A percentile compares a stretch with the other conserved stretches of the same genome.
These are phyloP conservation scores for Incumbomyces lentus DNA, from an alignment of 2,329 filamentous ascomycete species.

Conservation along the genomic window DNA sequence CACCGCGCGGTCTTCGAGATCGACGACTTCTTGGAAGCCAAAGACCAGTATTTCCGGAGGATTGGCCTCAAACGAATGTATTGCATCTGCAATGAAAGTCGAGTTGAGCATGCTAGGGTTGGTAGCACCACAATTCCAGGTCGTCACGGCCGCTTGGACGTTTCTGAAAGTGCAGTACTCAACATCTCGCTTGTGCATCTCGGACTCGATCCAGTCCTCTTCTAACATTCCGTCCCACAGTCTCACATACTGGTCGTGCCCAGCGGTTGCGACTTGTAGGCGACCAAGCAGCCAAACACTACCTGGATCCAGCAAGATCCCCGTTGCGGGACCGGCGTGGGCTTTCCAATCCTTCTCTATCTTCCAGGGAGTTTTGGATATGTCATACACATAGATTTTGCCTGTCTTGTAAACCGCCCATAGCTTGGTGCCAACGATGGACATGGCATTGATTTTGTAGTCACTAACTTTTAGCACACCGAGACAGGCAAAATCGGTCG, in stretches of 20 bases:
- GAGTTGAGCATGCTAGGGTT: slow-evolving; percentile 73
- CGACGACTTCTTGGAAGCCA: slow-evolving; percentile 96
- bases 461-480: slow-evolving; percentile 74
- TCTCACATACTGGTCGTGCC: slow-evolving; percentile 72
- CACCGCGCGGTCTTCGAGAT: slow-evolving; percentile 92
- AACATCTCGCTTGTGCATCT: slow-evolving; percentile 74
- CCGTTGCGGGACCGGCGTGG: slow-evolving; percentile 71
- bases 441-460: slow-evolving; percentile 87
- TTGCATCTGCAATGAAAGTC: slow-evolving; percentile 68
- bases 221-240: slow-evolving; percentile 88
- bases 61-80: slow-evolving; percentile 58
- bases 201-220: slow-evolving; percentile 85
- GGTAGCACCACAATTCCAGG: slow-evolving; percentile 95
- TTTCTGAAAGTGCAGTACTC: slow-evolving; percentile 81
- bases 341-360: slow-evolving; percentile 93
- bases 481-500: slow-evolving; percentile 64
- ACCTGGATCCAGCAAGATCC: slow-evolving; percentile 65
- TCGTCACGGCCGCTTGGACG: slow-evolving; percentile 69
- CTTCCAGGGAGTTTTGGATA: slow-evolving; percentile 68
- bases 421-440: slow-evolving; percentile 67
- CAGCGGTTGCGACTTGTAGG: slow-evolving; percentile 74
- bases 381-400: slow-evolving; percentile 87
- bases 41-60: slow-evolving; percentile 81
- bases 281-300: slow-evolving; percentile 78
- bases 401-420: slow-evolving; percentile 96